Evolutionary conservation across 495 filamentous ascomycete species (phyloP).

Genomic region (Xanthoparmelia taractica): DNA sequence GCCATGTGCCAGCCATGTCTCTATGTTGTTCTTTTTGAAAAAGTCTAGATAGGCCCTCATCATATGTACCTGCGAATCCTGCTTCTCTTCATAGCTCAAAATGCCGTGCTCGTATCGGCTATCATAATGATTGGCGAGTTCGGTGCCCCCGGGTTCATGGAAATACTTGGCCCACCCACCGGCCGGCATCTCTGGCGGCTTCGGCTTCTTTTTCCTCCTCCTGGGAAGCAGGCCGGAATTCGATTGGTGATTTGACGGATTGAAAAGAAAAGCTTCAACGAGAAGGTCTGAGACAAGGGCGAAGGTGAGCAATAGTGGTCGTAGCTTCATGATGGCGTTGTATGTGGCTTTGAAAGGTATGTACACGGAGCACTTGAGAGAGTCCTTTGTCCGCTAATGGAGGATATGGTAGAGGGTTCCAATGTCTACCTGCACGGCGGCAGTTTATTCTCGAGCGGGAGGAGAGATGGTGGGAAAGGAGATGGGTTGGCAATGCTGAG

Average conservation of each 20-base stretch:
- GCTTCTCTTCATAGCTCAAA: conserved; percentile 56
- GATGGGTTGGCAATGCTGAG: background rate
- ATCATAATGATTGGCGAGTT: conserved; percentile 64
- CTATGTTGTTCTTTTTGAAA: conserved; percentile 53
- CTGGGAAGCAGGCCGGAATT: background rate
- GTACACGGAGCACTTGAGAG: background rate
- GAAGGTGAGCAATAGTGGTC: conserved; percentile 12
- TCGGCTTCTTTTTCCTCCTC: conserved; percentile 17
- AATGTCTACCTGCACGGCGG: background rate
- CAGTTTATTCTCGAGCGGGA: background rate
- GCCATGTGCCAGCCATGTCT: conserved; percentile 85
- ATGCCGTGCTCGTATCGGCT: conserved; percentile 53
- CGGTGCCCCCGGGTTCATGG: conserved; percentile 50
- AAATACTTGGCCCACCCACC: conserved; percentile 36
- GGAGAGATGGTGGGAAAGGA: background rate
- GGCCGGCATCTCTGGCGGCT: background rate
- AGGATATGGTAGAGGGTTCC: background rate
- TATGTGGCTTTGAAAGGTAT: background rate
- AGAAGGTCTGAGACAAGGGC: conserved; percentile 15
- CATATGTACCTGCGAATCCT: conserved; percentile 56
- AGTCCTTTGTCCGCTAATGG: background rate
- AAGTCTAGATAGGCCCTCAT: conserved; percentile 66
- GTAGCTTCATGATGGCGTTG: conserved; percentile 13
- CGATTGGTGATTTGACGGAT: conserved; percentile 4
- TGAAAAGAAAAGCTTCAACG: conserved; percentile 20